These are phyloP conservation scores for Globisporangium polare DNA, from an alignment of 352 stramenopile genomes.

Conservation along the genomic window DNA sequence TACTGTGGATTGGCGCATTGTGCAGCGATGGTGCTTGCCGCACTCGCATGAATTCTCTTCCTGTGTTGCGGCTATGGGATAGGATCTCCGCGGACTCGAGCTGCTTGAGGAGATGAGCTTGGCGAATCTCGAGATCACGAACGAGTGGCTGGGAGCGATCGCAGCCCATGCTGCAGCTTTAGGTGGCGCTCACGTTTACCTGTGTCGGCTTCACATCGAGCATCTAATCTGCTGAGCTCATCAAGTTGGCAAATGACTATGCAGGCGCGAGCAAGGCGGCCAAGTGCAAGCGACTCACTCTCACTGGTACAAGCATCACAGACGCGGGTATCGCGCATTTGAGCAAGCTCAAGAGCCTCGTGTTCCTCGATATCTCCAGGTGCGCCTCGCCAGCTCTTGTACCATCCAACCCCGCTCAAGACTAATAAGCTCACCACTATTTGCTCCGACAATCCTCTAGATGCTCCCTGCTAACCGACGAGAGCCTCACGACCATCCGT, in stretches of 20 bases:
- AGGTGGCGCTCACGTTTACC: not conserved
- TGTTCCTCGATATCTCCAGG: conserved; percentile 28
- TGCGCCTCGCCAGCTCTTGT: not conserved
- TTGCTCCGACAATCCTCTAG: too few species aligned
- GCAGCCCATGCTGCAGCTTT: conserved; percentile 14
- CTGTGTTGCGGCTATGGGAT: not conserved
- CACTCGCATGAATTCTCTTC: too few species aligned
- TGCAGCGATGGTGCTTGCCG: too few species aligned
- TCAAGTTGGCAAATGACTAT: too few species aligned
- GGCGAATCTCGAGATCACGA: conserved; percentile 20
- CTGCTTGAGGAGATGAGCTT: conserved; percentile 27
- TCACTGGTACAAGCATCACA: conserved; percentile 29
- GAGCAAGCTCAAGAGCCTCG: conserved; percentile 27
- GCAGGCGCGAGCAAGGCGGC: not conserved
- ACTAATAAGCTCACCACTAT: not conserved
- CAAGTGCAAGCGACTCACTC: conserved; percentile 17
- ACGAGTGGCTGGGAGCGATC: conserved; percentile 30
- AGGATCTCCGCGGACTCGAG: conserved; percentile 24
- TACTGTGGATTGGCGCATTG: too few species aligned
- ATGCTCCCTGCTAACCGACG: conserved; percentile 55
- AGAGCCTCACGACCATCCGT: conserved; percentile 36
- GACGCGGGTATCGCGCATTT: conserved; percentile 21
- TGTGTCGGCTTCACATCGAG: not conserved
- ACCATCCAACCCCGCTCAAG: not conserved
- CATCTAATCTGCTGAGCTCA: too few species aligned